phyloP scores from a whole-genome alignment of 352 stramenopile species.

The Globisporangium carolinianum region DNA sequence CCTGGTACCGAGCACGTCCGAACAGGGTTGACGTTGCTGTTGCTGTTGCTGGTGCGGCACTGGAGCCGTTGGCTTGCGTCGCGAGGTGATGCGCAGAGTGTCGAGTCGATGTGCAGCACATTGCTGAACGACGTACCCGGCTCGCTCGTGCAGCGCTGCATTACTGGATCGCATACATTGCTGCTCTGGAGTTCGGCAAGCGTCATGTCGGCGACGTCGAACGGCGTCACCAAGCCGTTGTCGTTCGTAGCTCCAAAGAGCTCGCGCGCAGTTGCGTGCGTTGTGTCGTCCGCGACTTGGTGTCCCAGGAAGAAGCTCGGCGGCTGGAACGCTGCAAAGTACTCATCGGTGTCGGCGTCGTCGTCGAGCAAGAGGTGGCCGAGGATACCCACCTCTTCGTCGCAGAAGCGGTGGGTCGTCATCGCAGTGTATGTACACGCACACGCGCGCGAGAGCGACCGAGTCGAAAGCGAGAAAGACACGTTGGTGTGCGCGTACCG shows the following conservation, averaged over 20 bases:
- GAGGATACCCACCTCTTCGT: constrained; percentile 13
- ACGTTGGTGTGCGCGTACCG: not conserved
- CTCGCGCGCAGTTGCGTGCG: not conserved
- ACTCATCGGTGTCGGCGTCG: constrained; percentile 2
- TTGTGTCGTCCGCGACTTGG: not conserved
- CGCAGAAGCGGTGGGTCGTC: constrained; percentile 7
- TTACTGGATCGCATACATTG: not conserved
- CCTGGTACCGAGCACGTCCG: constrained; percentile 16
- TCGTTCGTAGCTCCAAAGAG: not conserved
- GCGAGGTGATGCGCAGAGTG: not conserved
- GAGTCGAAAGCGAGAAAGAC: not conserved
- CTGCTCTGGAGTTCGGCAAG: not conserved
- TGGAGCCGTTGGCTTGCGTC: not conserved
- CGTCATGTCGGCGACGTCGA: constrained; percentile 2
- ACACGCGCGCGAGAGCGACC: not conserved
- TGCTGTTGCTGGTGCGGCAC: not conserved
- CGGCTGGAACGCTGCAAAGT: constrained; percentile 2
- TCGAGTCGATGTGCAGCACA: not conserved
- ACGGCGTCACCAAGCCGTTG: not conserved
- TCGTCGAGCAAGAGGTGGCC: constrained; percentile 5
- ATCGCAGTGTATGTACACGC: not conserved
- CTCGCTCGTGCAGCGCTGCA: not conserved
- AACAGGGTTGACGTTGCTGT: not conserved
- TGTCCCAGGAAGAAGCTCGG: not conserved
- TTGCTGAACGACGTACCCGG: not conserved